A percentile compares a stretch with the other conserved stretches of the same genome.
Evolutionary conservation across 371 early-diverging fungal species (phyloP).

Genomic region (Apophysomyces sp.): DNA sequence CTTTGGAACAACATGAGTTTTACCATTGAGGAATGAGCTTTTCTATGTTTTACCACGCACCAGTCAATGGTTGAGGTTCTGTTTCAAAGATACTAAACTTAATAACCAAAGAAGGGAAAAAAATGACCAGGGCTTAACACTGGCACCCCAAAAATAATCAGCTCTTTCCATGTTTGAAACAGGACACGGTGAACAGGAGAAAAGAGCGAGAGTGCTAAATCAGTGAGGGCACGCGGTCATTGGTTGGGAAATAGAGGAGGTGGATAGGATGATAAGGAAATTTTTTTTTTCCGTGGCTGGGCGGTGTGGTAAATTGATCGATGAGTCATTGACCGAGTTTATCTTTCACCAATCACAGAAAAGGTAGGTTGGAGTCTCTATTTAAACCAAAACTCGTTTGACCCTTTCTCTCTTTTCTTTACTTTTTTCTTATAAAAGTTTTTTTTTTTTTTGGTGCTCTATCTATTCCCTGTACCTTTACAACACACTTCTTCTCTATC

Average conservation of each 20-base stretch:
- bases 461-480: no score
- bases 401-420: background rate
- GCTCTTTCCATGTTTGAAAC: constrained; percentile 4
- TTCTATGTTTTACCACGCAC: constrained; percentile 32
- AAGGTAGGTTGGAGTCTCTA: background rate
- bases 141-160: constrained; percentile 31
- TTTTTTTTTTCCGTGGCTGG: background rate
- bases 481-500: no score
- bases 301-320: background rate
- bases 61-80: constrained; percentile 50
- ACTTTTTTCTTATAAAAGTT: background rate
- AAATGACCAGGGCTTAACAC: no score
- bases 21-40: background rate
- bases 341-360: constrained; percentile 4
- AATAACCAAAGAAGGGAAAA: background rate
- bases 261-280: background rate
- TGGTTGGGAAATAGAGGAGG: background rate
- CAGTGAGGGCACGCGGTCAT: background rate
- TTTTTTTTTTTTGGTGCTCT: background rate
- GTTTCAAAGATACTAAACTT: background rate
- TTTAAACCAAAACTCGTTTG: background rate
- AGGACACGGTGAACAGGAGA: background rate
- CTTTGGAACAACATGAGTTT: background rate
- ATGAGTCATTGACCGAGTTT: constrained; percentile 1
- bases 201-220: constrained; percentile 6